Base-by-base conservation (phyloP, 495 filamentous ascomycete species). In the Amphirosellinia nigrospora region DNA sequence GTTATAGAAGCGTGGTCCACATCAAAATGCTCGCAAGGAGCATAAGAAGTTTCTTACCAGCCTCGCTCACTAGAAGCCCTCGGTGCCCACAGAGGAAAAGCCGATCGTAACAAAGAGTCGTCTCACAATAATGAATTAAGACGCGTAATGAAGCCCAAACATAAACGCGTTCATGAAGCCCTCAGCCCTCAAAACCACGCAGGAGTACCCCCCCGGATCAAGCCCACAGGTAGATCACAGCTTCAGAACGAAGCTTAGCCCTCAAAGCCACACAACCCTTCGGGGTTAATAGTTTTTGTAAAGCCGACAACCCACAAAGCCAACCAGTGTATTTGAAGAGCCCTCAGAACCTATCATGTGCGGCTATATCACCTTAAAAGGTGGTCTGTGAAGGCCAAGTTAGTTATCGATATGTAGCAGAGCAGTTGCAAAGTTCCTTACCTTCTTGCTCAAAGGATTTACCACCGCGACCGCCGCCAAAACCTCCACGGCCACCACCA, bases 381-480 rank as follows among this genome's bases (percentile, higher is more conserved):
- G 91, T 96, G 80, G 88, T 90, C 68, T 70, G 41, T 21, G 15
- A 56, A 19, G 58, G 26, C n/a, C 28, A 36, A 8, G 56, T 69
- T 26, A 69, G 66, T 55, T 13, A 59, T n/a, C 28, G 43, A 7
- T 30, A 68, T 15, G 0, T 4, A 10, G 30, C 19, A 7, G 30
- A 55, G 30, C 30, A 5, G 56, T 48, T 38, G 30, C 10, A 21
- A 23, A n/a, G n/a, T 43, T 41, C 39, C 68, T 70, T 64, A 70
- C 68, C 89, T 96, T 97, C 86, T 90, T 91, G 76, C 96, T 93
- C 86, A 87, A 94, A 98, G 80, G 93, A 52, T 41, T 70, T 71
- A 56, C 71, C 66, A 34, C 74, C 76, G 23, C 74, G 74, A 30
- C 75, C 73, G 28, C 81, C 81, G 39, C 82, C 77, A 68, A 83